phyloP scores from a whole-genome alignment of 139 green algal genomes.

The Dunaliella primolecta region DNA sequence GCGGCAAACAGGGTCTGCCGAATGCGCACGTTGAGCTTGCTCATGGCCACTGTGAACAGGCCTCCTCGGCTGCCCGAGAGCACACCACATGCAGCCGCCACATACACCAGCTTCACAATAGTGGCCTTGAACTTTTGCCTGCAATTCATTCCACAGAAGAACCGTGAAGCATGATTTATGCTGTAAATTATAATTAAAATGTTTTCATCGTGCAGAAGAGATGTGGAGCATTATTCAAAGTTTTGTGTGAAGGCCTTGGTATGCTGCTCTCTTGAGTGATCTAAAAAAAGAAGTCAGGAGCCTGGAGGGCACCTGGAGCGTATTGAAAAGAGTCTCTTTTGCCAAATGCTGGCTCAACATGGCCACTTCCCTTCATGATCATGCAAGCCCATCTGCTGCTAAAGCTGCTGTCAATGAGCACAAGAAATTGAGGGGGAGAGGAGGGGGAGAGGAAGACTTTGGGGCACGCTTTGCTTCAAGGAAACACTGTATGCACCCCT shows the following conservation, averaged over 20 bases:
- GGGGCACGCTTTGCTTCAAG: too few species aligned
- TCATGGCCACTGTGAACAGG: slow-evolving; percentile 66
- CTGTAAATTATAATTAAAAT: neutral
- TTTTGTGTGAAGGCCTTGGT: neutral
- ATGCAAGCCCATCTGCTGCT: too few species aligned
- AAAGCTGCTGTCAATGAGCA: too few species aligned
- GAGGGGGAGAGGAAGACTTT: too few species aligned
- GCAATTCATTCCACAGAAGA: neutral
- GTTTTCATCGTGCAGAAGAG: neutral
- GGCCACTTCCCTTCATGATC: too few species aligned
- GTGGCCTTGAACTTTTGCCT: slow-evolving; percentile 50
- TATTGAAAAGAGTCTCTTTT: too few species aligned
- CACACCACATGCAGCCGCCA: slow-evolving; percentile 55
- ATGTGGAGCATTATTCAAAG: neutral
- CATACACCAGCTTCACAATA: slow-evolving; percentile 55
- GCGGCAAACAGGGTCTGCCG: slow-evolving; percentile 52
- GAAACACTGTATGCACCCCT: too few species aligned
- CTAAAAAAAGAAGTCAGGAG: too few species aligned
- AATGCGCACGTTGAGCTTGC: slow-evolving; percentile 56
- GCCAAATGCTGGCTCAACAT: too few species aligned
- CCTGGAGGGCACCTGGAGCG: too few species aligned
- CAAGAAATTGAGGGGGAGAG: too few species aligned
- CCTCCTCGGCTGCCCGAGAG: slow-evolving; percentile 70
- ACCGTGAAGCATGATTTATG: neutral
- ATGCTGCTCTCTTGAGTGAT: neutral